phyloP scores from a whole-genome alignment of 2,329 filamentous ascomycete species.

The Nemania bipapillata region DNA sequence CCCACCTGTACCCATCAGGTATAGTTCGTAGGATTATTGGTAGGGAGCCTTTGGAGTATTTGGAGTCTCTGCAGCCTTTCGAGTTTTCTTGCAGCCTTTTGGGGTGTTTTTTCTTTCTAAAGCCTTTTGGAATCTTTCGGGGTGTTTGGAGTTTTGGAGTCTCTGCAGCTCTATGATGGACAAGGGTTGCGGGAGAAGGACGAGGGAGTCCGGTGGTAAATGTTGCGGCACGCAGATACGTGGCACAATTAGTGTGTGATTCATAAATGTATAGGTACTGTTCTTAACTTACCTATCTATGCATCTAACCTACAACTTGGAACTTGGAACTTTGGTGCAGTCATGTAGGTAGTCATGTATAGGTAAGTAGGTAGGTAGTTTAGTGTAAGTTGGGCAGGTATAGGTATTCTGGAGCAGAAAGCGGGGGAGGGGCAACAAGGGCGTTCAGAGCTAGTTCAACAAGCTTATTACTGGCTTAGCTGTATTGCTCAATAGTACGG shows the following conservation, averaged over 20 bases:
- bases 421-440: constrained; percentile 28
- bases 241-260: neutral
- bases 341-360: neutral
- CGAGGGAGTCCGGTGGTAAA: constrained; percentile 5
- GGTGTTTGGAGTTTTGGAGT: neutral
- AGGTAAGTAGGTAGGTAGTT: no score
- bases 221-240: constrained; percentile 4
- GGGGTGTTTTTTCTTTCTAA: neutral
- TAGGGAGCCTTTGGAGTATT: neutral
- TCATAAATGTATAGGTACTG: neutral
- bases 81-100: neutral
- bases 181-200: neutral
- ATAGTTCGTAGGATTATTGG: neutral
- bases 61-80: neutral
- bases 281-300: neutral
- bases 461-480: neutral
- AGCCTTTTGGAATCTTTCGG: neutral
- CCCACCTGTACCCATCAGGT: neutral
- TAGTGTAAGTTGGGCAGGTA: neutral
- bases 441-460: constrained; percentile 9
- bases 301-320: neutral
- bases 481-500: neutral
- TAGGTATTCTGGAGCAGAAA: no score
- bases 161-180: neutral
- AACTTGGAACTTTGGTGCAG: neutral